Evolutionary conservation across 345 rosid species (phyloP).

Genomic region (Erodium maritimum): DNA sequence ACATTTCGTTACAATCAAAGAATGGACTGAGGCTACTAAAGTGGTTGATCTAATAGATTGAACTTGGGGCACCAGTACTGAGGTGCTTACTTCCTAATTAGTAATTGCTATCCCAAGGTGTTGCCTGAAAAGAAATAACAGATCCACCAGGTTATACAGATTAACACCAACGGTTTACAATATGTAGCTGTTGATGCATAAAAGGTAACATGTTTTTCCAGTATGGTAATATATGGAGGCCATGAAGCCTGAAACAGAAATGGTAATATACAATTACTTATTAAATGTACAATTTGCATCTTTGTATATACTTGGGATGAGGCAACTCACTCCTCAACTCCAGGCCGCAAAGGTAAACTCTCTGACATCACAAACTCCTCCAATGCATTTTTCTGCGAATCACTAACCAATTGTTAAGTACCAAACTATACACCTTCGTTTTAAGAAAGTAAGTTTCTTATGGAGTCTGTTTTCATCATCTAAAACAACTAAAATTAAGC

Average conservation of each 20-base stretch:
- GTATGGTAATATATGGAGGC: not conserved
- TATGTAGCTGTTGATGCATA: not conserved
- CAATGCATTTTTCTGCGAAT: constrained; percentile 67
- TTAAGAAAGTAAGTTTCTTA: too few species aligned
- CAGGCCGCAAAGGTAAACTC: constrained; percentile 71
- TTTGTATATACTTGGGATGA: not conserved
- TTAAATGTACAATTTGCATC: not conserved
- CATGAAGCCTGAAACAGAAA: not conserved
- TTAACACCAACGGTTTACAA: not conserved
- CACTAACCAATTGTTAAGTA: constrained; percentile 14
- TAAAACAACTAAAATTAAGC: not conserved
- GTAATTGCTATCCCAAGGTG: not conserved
- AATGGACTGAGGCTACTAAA: not conserved
- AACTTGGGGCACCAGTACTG: not conserved
- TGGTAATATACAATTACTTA: not conserved
- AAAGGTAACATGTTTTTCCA: not conserved
- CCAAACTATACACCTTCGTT: not conserved
- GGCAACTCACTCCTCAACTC: constrained; percentile 62
- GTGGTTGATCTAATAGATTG: not conserved
- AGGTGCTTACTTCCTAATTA: not conserved
- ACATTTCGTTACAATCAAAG: not conserved
- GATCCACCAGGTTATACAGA: not conserved
- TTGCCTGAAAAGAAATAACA: not conserved
- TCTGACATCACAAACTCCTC: constrained; percentile 51
- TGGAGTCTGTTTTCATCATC: not conserved